These are phyloP conservation scores for Orbilia blumenaviensis DNA, from an alignment of 2,329 filamentous ascomycete species.

Conservation along the genomic window DNA sequence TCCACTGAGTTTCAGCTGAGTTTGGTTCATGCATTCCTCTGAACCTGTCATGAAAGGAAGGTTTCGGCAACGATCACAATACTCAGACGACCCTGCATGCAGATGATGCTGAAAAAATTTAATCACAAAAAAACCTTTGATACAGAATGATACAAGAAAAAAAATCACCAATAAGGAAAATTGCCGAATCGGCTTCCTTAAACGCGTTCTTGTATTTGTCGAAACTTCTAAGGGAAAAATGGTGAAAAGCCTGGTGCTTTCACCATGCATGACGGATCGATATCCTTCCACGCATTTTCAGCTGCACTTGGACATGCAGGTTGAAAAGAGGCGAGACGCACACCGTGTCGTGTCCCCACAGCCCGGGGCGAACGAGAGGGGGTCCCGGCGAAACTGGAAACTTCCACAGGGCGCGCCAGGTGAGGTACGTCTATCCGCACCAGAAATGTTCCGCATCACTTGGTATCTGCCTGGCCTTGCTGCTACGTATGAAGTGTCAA, in stretches of 20 bases:
- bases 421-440: conserved; percentile 49
- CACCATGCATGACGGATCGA: conserved; percentile 39
- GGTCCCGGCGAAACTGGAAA: conserved; percentile 47
- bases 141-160: conserved; percentile 13
- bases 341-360: conserved; percentile 52
- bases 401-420: conserved; percentile 52
- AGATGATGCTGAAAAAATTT: conserved; percentile 8
- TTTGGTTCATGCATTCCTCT: conserved; percentile 27
- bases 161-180: conserved; percentile 41
- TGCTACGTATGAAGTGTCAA: conserved; percentile 51
- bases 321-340: conserved; percentile 51
- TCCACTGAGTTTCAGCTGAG: conserved; percentile 48
- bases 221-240: conserved; percentile 15
- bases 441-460: conserved; percentile 32
- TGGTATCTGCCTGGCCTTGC: conserved; percentile 39
- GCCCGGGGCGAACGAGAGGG: conserved; percentile 42
- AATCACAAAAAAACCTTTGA: conserved; percentile 22
- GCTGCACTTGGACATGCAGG: conserved; percentile 47
- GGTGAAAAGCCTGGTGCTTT: conserved; percentile 19
- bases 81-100: conserved; percentile 18
- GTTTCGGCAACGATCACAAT: conserved; percentile 10
- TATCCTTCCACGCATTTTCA: conserved; percentile 39
- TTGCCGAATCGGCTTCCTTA: conserved; percentile 47
- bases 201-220: conserved; percentile 42
- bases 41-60: conserved; percentile 5